Percentiles rank a stretch among this genome's conserved stretches.
Conservation (phyloP, 495 filamentous ascomycete genomes). For the Lasiosphaeris hirsuta region DNA sequence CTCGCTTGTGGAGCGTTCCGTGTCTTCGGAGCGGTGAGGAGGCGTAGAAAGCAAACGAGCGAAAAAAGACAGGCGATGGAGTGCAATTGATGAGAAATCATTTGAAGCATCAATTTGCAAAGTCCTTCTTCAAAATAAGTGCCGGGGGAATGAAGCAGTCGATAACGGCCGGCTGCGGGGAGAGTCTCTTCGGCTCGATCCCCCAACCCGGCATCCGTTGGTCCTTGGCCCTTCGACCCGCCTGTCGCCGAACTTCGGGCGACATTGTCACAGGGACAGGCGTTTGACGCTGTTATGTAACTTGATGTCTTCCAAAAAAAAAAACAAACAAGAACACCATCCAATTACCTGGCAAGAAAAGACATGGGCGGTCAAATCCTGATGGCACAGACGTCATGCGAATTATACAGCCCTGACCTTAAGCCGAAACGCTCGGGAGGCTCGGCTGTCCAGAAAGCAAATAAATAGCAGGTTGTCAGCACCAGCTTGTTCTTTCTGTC, state of each 20-base stretch:
- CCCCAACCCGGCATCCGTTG: neutral
- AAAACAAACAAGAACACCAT: neutral
- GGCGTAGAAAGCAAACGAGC: neutral
- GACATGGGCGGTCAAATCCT: neutral
- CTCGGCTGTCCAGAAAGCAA: too few species aligned
- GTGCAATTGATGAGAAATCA: too few species aligned
- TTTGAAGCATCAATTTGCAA: too few species aligned
- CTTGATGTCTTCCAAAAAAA: neutral
- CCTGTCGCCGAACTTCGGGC: neutral
- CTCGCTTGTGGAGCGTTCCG: neutral
- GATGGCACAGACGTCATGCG: neutral
- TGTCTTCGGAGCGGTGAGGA: neutral
- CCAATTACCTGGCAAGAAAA: neutral
- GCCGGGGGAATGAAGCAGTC: too few species aligned
- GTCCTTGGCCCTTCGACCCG: neutral
- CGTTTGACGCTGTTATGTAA: slow-evolving; percentile 7
- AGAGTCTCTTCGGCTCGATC: too few species aligned
- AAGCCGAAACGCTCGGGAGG: too few species aligned
- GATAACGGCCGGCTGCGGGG: too few species aligned
- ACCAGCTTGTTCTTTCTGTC: neutral
- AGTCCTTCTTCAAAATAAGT: too few species aligned
- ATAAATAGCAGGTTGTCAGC: neutral
- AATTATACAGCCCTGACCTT: neutral
- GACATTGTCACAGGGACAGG: neutral
- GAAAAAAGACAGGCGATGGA: neutral